phyloP scores from a whole-genome alignment of 768 basidiomycete genomes.

The Pholiota molesta region DNA sequence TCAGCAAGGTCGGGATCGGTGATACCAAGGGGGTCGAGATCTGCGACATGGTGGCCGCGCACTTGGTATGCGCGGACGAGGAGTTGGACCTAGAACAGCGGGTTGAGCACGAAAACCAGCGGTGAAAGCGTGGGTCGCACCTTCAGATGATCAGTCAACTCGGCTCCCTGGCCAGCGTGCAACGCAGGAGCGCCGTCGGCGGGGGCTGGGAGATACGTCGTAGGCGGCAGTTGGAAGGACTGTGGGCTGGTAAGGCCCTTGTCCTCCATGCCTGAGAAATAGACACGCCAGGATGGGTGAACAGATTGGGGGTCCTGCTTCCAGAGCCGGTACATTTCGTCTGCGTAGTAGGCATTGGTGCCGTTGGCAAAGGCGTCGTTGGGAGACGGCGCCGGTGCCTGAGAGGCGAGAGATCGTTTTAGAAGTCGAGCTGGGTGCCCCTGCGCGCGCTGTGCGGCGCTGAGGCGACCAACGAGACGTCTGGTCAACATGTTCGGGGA shows the following conservation, averaged over 20 bases:
- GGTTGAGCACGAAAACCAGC: neutral
- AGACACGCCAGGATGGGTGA: conserved; percentile 92
- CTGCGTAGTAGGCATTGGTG: conserved; percentile 93
- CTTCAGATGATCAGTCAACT: conserved; percentile 94
- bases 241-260: conserved; percentile 74
- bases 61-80: conserved; percentile 99
- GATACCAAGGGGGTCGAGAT: conserved; percentile 95
- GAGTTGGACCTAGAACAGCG: conserved; percentile 80
- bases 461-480: conserved; percentile 13
- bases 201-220: conserved; percentile 61
- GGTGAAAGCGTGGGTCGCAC: conserved; percentile 40
- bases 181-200: conserved; percentile 82
- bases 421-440: neutral
- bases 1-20: conserved; percentile 85
- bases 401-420: conserved; percentile 18
- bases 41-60: conserved; percentile 94
- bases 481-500: conserved; percentile 17
- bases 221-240: conserved; percentile 87
- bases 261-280: conserved; percentile 89
- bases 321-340: conserved; percentile 96
- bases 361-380: conserved; percentile 92
- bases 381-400: conserved; percentile 54
- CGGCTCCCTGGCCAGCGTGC: conserved; percentile 66
- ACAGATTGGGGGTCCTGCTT: conserved; percentile 89
- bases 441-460: conserved; percentile 5